Percentiles rank a stretch among this genome's conserved stretches.
Evolutionary conservation across 352 stramenopile genomes (phyloP).

Genomic region (Blastocystis sp.): DNA sequence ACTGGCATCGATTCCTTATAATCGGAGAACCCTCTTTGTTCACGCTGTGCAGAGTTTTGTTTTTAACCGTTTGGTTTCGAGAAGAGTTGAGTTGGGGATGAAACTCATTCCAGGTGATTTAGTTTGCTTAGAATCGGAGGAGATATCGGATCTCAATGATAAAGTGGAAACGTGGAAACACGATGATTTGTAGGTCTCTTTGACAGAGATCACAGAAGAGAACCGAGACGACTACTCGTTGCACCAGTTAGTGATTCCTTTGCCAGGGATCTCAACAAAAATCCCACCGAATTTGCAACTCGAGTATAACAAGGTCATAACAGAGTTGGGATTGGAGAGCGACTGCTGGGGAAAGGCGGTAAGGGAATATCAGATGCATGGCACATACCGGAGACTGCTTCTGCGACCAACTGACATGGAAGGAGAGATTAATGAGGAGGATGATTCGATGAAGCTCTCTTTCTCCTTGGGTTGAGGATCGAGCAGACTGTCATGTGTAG

Average conservation of each 20-base stretch:
- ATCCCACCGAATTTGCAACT: conserved; percentile 30
- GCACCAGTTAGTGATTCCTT: conserved; percentile 24
- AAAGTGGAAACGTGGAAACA: not conserved
- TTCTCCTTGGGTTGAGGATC: conserved; percentile 21
- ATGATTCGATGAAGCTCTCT: not conserved
- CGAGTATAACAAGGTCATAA: not conserved
- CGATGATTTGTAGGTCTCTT: not conserved
- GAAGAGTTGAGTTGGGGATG: not conserved
- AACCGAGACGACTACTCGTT: not conserved
- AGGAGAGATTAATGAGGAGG: not conserved
- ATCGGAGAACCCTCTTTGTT: not conserved
- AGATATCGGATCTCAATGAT: not conserved
- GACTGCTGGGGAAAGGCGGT: conserved; percentile 18
- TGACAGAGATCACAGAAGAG: not conserved
- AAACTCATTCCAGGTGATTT: conserved; percentile 2
- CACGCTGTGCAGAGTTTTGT: conserved; percentile 14
- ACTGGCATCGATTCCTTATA: conserved; percentile 34
- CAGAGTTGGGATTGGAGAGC: not conserved
- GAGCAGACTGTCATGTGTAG: not conserved
- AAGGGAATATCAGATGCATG: conserved; percentile 46
- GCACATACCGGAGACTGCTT: conserved; percentile 9
- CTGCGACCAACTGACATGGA: not conserved
- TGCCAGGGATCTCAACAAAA: conserved; percentile 11
- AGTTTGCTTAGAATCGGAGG: not conserved
- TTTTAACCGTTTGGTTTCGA: conserved; percentile 2